phyloP scores from a whole-genome alignment of 441 rosid genomes.

The Jatropha podagrica region DNA sequence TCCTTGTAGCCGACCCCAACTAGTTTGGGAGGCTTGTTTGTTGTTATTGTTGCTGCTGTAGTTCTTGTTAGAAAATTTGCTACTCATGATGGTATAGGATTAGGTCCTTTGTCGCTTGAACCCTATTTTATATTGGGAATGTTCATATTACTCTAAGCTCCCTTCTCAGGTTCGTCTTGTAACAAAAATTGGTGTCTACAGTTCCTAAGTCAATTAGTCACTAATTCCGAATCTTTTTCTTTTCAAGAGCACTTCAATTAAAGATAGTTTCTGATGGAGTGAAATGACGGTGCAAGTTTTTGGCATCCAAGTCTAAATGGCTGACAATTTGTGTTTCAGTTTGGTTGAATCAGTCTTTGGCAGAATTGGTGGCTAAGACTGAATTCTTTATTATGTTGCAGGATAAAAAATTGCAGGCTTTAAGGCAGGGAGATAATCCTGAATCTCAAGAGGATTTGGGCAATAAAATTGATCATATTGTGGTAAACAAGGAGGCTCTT shows the following conservation, averaged over 20 bases:
- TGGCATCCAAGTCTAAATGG: background rate
- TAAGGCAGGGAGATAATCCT: conserved; percentile 47
- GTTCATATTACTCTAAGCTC: background rate
- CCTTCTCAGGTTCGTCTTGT: background rate
- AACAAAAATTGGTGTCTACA: background rate
- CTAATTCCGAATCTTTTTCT: background rate
- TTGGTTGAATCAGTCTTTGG: conserved; percentile 1
- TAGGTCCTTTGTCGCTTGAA: background rate
- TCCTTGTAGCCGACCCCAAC: background rate
- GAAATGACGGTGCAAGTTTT: background rate
- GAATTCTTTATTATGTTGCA: conserved; percentile 24
- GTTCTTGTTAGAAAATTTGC: background rate
- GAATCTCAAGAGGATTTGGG: conserved; percentile 39
- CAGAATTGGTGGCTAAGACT: conserved; percentile 3
- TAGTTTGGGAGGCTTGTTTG: too few relatives aligned
- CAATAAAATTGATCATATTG: conserved; percentile 35
- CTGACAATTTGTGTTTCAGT: background rate
- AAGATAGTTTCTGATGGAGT: too few relatives aligned
- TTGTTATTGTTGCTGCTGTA: too few relatives aligned
- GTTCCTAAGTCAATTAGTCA: background rate
- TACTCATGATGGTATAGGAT: background rate
- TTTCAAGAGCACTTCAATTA: background rate
- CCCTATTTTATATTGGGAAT: background rate
- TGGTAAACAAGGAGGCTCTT: conserved; percentile 53
- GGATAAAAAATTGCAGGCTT: conserved; percentile 39